phyloP scores from a whole-genome alignment of 2,329 filamentous ascomycete genomes.

The Teratosphaeria gauchensis region DNA sequence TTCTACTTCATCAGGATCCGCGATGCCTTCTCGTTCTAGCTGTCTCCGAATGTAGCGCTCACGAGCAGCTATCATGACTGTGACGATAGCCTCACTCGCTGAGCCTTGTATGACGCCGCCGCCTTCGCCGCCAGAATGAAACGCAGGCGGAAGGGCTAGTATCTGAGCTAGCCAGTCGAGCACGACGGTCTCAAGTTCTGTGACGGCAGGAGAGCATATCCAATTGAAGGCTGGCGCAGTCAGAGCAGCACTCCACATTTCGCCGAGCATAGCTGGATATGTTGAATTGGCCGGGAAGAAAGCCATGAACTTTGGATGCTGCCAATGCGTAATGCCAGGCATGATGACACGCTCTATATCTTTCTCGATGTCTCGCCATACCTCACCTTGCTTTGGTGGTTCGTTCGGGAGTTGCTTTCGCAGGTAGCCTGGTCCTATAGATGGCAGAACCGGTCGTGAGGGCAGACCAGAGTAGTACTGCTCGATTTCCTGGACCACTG shows the following conservation, averaged over 20 bases:
- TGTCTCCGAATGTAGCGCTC: constrained; percentile 64
- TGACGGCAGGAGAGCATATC: constrained; percentile 86
- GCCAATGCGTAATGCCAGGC: constrained; percentile 90
- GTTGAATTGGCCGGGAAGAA: constrained; percentile 81
- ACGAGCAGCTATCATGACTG: constrained; percentile 75
- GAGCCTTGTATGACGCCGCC: constrained; percentile 93
- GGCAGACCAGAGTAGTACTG: constrained; percentile 71
- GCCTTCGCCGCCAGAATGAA: constrained; percentile 62
- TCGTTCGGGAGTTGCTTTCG: constrained; percentile 62
- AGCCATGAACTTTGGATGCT: constrained; percentile 89
- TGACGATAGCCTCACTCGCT: constrained; percentile 78
- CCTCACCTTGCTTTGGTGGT: constrained; percentile 57
- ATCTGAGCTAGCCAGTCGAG: constrained; percentile 83
- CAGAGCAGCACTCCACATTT: constrained; percentile 84
- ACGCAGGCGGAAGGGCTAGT: constrained; percentile 63
- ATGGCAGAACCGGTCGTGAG: constrained; percentile 61
- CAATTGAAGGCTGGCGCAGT: constrained; percentile 92
- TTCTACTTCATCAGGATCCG: constrained; percentile 48
- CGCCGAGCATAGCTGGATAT: constrained; percentile 78
- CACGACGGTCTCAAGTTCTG: constrained; percentile 85
- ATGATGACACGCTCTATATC: constrained; percentile 82
- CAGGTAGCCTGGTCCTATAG: constrained; percentile 77
- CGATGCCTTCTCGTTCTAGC: constrained; percentile 40
- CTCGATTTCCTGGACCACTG: constrained; percentile 75
- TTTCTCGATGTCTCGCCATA: constrained; percentile 68